Evolutionary conservation across 768 basidiomycete genomes (phyloP).

Genomic region (Kwoniella dejecticola): DNA sequence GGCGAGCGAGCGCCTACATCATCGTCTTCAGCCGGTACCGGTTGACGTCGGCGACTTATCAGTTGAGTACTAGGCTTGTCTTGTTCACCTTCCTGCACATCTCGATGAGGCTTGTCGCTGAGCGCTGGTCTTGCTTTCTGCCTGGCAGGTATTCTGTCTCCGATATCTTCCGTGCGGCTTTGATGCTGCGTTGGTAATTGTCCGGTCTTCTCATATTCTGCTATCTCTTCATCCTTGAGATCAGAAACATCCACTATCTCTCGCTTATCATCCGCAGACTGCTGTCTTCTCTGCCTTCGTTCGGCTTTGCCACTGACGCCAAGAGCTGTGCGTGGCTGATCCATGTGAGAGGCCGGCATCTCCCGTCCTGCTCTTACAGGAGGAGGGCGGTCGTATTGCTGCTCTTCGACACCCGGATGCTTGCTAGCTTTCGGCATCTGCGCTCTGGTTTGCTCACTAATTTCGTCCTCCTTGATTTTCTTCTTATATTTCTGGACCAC

Average conservation of each 20-base stretch:
- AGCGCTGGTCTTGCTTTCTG: not conserved
- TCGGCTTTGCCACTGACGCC: not conserved
- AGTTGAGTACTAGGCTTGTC: not conserved
- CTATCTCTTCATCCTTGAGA: slow-evolving; percentile 3
- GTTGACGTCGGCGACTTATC: not conserved
- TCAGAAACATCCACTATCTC: slow-evolving; percentile 9
- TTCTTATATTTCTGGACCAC: not conserved
- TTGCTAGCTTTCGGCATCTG: too few species aligned
- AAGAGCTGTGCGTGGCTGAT: not conserved
- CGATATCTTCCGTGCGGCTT: not conserved
- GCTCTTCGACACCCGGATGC: too few species aligned
- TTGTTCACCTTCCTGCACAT: not conserved
- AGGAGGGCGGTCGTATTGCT: too few species aligned
- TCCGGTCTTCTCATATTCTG: slow-evolving; percentile 4
- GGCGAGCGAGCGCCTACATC: slow-evolving; percentile 16
- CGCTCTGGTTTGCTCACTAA: too few species aligned
- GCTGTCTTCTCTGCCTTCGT: not conserved
- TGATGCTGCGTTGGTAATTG: not conserved
- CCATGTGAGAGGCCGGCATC: too few species aligned
- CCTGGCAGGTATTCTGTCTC: too few species aligned
- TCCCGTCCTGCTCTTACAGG: too few species aligned
- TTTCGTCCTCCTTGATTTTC: not conserved
- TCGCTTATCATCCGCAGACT: not conserved
- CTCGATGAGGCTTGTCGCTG: not conserved
- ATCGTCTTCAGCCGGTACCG: slow-evolving; percentile 3